Conservation (phyloP, 106 monocot species). For the Platanthera zijinensis region DNA sequence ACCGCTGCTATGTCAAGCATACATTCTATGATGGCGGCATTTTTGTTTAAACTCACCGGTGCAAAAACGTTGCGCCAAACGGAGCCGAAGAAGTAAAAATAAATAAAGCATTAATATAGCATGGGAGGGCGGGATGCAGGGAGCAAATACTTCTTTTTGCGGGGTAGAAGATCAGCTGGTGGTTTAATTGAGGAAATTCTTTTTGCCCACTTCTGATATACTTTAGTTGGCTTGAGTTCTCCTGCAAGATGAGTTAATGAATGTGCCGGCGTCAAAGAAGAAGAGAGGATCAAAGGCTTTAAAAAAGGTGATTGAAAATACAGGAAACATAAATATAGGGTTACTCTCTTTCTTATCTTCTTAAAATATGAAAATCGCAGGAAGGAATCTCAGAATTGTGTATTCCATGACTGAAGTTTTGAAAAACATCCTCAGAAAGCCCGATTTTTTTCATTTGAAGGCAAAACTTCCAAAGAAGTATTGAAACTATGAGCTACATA, state of each 20-base stretch:
- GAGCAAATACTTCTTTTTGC: conserved; percentile 38
- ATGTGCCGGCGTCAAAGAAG: background rate
- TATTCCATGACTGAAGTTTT: background rate
- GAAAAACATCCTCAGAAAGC: background rate
- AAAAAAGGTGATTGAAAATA: background rate
- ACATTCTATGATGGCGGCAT: no score
- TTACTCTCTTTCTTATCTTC: background rate
- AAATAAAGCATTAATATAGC: background rate
- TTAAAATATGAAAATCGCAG: background rate
- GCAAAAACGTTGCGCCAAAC: no score
- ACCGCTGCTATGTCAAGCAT: no score
- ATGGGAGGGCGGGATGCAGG: background rate
- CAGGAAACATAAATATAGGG: background rate
- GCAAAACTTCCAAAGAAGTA: background rate
- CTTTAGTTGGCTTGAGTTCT: conserved; percentile 70
- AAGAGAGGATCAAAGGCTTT: background rate
- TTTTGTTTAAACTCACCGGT: no score
- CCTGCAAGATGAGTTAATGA: conserved; percentile 22
- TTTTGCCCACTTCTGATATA: conserved; percentile 85
- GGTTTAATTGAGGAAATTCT: conserved; percentile 55
- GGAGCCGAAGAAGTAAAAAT: no score
- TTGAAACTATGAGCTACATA: background rate
- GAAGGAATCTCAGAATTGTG: background rate
- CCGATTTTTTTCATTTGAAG: background rate
- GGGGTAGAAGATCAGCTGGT: conserved; percentile 60